Conservation (phyloP, 2,329 filamentous ascomycete species). For the Zymoseptoria brevis region DNA sequence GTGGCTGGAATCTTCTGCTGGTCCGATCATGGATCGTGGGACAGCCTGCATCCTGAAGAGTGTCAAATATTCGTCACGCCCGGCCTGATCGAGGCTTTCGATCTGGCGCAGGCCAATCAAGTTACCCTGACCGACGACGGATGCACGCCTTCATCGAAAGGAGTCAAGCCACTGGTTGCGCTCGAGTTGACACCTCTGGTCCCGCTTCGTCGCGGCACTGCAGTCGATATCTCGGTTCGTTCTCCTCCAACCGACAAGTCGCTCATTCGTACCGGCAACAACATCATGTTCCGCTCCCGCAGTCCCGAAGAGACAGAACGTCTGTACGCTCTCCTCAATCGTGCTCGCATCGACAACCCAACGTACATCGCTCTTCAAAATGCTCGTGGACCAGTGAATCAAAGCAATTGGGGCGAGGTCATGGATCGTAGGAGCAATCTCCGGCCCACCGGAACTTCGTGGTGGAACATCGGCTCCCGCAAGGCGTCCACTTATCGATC, state of each 20-base stretch:
- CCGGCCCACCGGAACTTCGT: constrained; percentile 40
- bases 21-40: constrained; percentile 56
- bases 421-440: constrained; percentile 46
- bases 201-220: constrained; percentile 80
- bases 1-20: constrained; percentile 56
- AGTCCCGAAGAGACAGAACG: constrained; percentile 69
- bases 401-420: constrained; percentile 41
- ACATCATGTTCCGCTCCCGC: constrained; percentile 84
- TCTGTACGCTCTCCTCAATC: constrained; percentile 80
- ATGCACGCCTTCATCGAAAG: constrained; percentile 30
- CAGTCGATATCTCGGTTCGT: constrained; percentile 86
- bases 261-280: constrained; percentile 58
- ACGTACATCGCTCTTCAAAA: constrained; percentile 75
- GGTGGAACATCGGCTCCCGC: constrained; percentile 47
- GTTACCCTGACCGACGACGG: constrained; percentile 35
- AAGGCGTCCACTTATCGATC: constrained; percentile 49
- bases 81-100: constrained; percentile 57
- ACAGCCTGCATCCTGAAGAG: constrained; percentile 53
- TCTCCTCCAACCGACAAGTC: constrained; percentile 72
- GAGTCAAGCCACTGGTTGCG: constrained; percentile 50
- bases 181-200: constrained; percentile 88
- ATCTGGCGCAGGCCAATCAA: constrained; percentile 44
- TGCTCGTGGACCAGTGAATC: constrained; percentile 53
- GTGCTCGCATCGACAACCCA: constrained; percentile 82
- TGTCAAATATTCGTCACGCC: constrained; percentile 56